A percentile compares a stretch with the other conserved stretches of the same genome.
These are phyloP conservation scores for Coniochaeta sp. DNA, from an alignment of 2,329 filamentous ascomycete genomes.

Conservation along the genomic window DNA sequence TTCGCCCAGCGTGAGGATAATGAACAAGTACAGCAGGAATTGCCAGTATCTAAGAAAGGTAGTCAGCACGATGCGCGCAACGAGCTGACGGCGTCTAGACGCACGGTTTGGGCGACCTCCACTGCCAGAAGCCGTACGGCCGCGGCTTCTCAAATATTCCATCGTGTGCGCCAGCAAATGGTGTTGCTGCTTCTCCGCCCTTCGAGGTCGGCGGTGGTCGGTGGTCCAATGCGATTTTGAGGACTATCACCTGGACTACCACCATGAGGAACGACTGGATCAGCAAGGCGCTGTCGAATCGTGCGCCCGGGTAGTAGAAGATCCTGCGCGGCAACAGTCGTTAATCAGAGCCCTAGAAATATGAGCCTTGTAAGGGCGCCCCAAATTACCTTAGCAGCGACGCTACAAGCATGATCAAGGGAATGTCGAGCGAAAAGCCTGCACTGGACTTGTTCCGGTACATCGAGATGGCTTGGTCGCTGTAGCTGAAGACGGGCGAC, in stretches of 20 bases:
- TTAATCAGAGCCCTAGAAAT: slow-evolving; percentile 54
- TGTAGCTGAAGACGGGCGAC: slow-evolving; percentile 58
- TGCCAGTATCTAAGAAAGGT: slow-evolving; percentile 61
- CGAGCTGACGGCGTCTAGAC: slow-evolving; percentile 16
- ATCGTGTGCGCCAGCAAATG: slow-evolving; percentile 53
- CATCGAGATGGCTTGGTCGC: slow-evolving; percentile 60
- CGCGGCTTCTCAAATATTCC: slow-evolving; percentile 36
- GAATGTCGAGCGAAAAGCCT: slow-evolving; percentile 65
- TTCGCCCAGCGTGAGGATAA: slow-evolving; percentile 54
- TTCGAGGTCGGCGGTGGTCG: slow-evolving; percentile 53
- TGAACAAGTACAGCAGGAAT: slow-evolving; percentile 63
- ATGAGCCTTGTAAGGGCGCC: background rate
- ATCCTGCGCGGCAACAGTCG: slow-evolving; percentile 46
- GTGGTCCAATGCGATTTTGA: slow-evolving; percentile 63
- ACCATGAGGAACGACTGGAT: slow-evolving; percentile 62
- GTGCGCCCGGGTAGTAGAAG: slow-evolving; percentile 63
- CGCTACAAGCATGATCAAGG: slow-evolving; percentile 64
- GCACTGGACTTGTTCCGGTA: slow-evolving; percentile 55
- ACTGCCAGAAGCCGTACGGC: slow-evolving; percentile 79
- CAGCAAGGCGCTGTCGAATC: slow-evolving; percentile 56
- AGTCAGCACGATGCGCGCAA: slow-evolving; percentile 13
- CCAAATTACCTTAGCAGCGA: slow-evolving; percentile 52
- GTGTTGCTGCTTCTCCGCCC: slow-evolving; percentile 51
- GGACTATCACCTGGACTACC: slow-evolving; percentile 51
- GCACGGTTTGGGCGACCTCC: slow-evolving; percentile 62